Evolutionary conservation across 345 rosid species (phyloP), one percentile per base, ranked within the genome.

Genomic region (Citrus sp.): DNA sequence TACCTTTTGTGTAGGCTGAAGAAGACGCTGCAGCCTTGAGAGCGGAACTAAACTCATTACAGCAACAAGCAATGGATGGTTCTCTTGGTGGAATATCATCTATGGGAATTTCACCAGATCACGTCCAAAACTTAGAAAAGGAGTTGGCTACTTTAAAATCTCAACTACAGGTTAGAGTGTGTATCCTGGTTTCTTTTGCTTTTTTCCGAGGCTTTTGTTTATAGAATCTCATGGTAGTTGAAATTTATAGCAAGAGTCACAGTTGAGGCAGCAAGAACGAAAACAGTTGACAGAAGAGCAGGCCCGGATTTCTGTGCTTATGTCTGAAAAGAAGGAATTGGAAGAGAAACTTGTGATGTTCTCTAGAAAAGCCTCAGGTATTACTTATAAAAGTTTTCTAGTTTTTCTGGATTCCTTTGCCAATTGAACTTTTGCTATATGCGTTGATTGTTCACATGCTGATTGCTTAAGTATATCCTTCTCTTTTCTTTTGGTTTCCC

Each of bases 1-100:
- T 22, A 24, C 38, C 67, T 69, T 81, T 80, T 69, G 76, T 54
- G 78, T 80, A 96, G 99, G 99, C 99, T 9, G 99, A 96, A 91
- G 98, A 94, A 90, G 99, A 96, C 88, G 92, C 98, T 32, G 97
- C 98, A 75, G 84, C 98, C 74, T 85, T 96, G 84, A 92, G 99
- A 89, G 94, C 98, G 27, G 99, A 96, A 82, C 89, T 96, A 68
- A 94, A 94, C 88, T 86, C 86, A 18, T 82, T 90, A 22, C 99
- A 92, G 85, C 97, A 86, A 69, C 97, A 94, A 85, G 85, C 89
- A 40, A 87, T 90, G 84, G 76, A 61, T 77, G 80, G 86, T 84
- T 80, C 88, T 70, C 82, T 84, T 81, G 82, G 70, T 74, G 98
- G 89, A 81, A 88, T 83, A 13, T 65, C 82, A 38, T 76, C 85